A percentile compares a stretch with the other conserved stretches of the same genome.
Evolutionary conservation across 306 rosid species (phyloP).

Genomic region (Geum urbanum): DNA sequence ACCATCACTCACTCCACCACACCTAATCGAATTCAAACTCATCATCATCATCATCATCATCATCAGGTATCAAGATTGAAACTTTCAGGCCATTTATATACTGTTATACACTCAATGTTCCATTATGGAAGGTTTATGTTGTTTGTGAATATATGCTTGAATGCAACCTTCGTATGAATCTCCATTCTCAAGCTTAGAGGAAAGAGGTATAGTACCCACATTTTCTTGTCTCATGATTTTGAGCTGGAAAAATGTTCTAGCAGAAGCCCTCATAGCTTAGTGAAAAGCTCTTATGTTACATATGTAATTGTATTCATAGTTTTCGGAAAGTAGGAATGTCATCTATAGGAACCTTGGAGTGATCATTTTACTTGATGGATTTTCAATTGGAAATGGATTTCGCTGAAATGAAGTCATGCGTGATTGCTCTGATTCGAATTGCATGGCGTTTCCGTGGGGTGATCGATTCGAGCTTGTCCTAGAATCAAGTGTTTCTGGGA

Average conservation of each 20-base stretch:
- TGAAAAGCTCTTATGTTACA: neutral
- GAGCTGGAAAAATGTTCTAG: neutral
- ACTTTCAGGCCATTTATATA: neutral
- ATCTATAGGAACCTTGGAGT: neutral
- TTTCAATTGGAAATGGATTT: neutral
- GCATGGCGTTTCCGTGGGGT: neutral
- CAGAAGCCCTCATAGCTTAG: neutral
- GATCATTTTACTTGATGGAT: neutral
- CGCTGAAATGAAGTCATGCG: neutral
- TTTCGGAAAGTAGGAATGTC: neutral
- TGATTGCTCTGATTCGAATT: neutral
- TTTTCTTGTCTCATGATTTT: neutral
- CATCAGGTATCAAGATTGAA: neutral
- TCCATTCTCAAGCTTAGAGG: neutral
- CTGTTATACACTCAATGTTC: neutral
- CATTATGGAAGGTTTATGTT: neutral
- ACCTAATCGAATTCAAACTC: constrained; percentile 34
- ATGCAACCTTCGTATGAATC: neutral
- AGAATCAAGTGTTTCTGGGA: neutral
- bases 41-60: constrained; percentile 17
- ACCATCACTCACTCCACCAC: constrained; percentile 54
- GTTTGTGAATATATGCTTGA: neutral
- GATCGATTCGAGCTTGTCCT: neutral
- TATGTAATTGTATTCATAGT: neutral
- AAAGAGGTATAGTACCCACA: neutral